Evolutionary conservation across 1,284 basidiomycete genomes (phyloP), one percentile per base, ranked within the genome.

Genomic region (Sphaerobolus stellatus): DNA sequence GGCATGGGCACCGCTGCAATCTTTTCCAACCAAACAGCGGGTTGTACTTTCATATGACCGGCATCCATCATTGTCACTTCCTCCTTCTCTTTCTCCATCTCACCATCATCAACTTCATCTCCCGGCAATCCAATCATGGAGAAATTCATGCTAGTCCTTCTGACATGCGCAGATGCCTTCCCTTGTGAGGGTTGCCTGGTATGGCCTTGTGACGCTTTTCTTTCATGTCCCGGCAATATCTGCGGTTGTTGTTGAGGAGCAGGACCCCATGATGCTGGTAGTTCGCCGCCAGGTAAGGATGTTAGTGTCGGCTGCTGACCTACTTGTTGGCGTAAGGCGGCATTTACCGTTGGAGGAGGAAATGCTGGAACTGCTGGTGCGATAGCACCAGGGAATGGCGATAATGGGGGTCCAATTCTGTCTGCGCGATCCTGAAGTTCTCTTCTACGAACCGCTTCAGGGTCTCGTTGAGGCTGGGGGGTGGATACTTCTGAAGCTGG

Each of bases 21-120:
- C 48, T 71, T 77, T 65, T 83, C 81, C 64, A 86, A 79, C 83
- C 84, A 90, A 61, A 82, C 83, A 0, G 83, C 75, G 1, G 84
- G 79, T 48, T 82, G 82, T 80, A 89, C 83, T 52, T 82, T 77
- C 1, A 78, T 78, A 61, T 84, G 77, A 7, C 62, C 60, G 16
- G 57, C 57, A 58, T 83, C 79, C 33, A 76, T 70, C 1, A 77
- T 70, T 7, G 72, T 61, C 8, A 76, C 61, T n/a, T n/a, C n/a
- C n/a, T n/a, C n/a, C 14, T 78, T 61, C 57, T 61, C 45, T 36
- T 44, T 58, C 56, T 61, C 43, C 24, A n/a, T n/a, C n/a, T n/a
- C n/a, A n/a, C n/a, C n/a, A n/a, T n/a, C n/a, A n/a, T 28, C 18
- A 22, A 27, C 18, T 8, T 70, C 61, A 56, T 18, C 70, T 62